Conservation (phyloP, 352 stramenopile genomes). For the Phytophthora syringae region DNA sequence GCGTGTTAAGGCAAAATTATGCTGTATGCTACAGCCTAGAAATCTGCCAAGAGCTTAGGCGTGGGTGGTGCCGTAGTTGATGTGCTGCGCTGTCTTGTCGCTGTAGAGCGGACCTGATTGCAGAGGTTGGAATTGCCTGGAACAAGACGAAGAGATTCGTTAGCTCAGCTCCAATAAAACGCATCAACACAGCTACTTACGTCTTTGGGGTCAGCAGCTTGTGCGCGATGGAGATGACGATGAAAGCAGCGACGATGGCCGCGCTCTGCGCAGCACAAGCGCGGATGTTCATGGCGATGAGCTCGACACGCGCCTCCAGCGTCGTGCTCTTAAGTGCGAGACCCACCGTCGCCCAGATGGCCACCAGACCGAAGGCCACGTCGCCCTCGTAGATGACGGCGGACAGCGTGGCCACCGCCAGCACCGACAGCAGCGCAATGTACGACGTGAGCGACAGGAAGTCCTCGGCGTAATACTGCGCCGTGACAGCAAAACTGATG, state of each 20-base stretch:
- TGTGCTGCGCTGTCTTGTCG: conserved; percentile 40
- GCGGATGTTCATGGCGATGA: conserved; percentile 68
- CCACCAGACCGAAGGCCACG: conserved; percentile 64
- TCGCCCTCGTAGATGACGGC: conserved; percentile 65
- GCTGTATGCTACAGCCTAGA: not conserved
- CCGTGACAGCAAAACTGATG: conserved; percentile 71
- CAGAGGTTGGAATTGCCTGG: conserved; percentile 25
- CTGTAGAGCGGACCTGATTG: conserved; percentile 47
- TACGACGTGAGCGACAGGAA: conserved; percentile 68
- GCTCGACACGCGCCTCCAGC: conserved; percentile 46
- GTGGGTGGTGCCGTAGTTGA: conserved; percentile 53
- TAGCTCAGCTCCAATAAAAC: not conserved
- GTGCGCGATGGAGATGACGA: conserved; percentile 53
- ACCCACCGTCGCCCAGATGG: conserved; percentile 67
- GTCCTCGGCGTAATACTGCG: conserved; percentile 52
- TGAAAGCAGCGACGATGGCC: conserved; percentile 63
- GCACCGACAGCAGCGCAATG: conserved; percentile 58
- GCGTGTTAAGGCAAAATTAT: conserved; percentile 14
- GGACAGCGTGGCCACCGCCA: conserved; percentile 61
- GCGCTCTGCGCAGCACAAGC: conserved; percentile 65
- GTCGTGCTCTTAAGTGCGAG: conserved; percentile 61
- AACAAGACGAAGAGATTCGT: conserved; percentile 5
- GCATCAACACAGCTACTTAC: conserved; percentile 28
- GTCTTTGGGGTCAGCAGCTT: conserved; percentile 42
- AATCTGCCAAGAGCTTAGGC: no score